Base-by-base conservation (phyloP, 169 alveolate genomes). In the Neospora caninum region DNA sequence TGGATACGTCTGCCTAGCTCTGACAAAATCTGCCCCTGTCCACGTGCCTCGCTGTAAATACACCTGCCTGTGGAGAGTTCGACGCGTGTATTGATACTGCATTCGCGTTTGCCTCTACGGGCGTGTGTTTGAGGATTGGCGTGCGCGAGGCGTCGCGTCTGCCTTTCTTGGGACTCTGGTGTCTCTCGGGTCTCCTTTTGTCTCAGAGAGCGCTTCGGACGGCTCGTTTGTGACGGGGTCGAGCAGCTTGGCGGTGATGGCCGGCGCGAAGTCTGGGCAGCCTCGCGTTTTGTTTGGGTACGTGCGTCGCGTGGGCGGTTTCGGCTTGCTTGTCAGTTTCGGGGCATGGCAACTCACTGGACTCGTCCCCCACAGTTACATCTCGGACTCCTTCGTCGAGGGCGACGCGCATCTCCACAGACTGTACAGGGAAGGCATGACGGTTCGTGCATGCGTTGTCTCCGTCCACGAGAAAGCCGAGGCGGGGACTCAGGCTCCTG, bases 271-370 rank as follows among this genome's bases (percentile, higher is more conserved):
- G 53, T 0, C 69, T 13, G 20, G 49, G 20, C 25, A 29, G 25
- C 93, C 43, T 0, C 45, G 39, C 49, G 58, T 88, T 2, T 9
- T 49, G 80, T 54, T 42, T 25, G 93, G 93, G 39, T 88, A 88
- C 58, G 84, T 88, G 58, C 73, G 93, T 38, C 45, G 58, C 29
- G 58, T 88, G 25, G 93, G 93, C 0, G 39, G 64, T 31, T 88
- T 38, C 34, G 93, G 93, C 39, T 49, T 58, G 67, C 36, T 88
- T 18, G 45, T 88, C 34, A 88, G 93, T 34, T 88, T 88, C 58
- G 93, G 93, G 34, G 93, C 80, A 2, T 88, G 93, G 93, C 80
- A 88, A 27, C 80, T 88, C 53, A 88, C 93, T 0, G 93, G 93
- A 1, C 84, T 88, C 67, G 82, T 69, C 29, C 87, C 87, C 1